phyloP scores from a whole-genome alignment of 1,139 yeast genomes.

The Scheffersomyces titani region DNA sequence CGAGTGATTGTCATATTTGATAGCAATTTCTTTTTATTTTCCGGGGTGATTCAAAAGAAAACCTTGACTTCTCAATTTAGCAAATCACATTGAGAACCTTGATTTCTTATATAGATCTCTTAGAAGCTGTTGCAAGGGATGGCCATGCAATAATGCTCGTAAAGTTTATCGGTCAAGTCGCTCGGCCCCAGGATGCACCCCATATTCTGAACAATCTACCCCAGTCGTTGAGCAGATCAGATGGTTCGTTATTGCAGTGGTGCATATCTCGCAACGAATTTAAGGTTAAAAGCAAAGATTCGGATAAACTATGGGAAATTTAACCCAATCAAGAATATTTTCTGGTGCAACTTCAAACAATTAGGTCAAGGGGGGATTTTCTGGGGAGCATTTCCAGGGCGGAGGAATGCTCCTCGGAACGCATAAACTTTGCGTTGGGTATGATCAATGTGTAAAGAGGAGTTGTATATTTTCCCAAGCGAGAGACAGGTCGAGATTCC shows the following conservation, averaged over 20 bases:
- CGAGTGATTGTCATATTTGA: conserved; percentile 13
- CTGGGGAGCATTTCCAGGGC: background rate
- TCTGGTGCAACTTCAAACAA: background rate
- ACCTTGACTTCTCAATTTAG: background rate
- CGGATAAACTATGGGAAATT: background rate
- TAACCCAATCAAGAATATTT: background rate
- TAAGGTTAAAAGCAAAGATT: background rate
- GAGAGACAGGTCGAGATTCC: background rate
- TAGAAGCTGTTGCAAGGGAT: background rate
- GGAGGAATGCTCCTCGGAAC: background rate
- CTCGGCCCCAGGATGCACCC: background rate
- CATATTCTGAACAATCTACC: background rate
- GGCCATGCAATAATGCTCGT: background rate
- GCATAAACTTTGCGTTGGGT: background rate
- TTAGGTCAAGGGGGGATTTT: background rate
- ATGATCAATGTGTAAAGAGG: background rate
- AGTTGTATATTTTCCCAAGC: background rate
- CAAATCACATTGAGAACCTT: background rate
- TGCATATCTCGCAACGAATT: background rate
- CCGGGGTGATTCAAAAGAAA: background rate
- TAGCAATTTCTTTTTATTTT: background rate
- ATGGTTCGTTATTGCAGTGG: background rate
- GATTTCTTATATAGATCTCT: background rate
- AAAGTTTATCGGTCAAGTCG: background rate
- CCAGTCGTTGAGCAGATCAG: background rate